A percentile compares a stretch with the other conserved stretches of the same genome.
Conservation (phyloP, 352 stramenopile genomes). For the Phytophthora capsici region DNA sequence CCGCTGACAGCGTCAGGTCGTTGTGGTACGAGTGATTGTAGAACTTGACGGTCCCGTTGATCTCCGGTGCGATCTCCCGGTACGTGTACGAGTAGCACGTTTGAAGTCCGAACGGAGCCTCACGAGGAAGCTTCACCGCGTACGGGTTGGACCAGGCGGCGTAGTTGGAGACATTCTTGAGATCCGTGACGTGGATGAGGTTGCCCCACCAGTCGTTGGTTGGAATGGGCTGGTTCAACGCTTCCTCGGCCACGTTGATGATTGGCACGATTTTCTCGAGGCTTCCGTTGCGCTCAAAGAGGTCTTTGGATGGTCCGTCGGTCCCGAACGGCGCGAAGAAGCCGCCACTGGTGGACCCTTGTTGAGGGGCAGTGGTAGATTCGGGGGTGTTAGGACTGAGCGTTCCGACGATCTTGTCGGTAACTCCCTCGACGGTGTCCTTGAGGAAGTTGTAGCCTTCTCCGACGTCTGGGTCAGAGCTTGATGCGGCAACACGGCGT, state of each 20-base stretch:
- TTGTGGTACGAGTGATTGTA: slow-evolving; percentile 72
- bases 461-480: slow-evolving; percentile 18
- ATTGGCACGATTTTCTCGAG: slow-evolving; percentile 58
- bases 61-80: slow-evolving; percentile 44
- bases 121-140: slow-evolving; percentile 56
- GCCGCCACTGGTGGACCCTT: slow-evolving; percentile 13
- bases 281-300: slow-evolving; percentile 53
- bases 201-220: slow-evolving; percentile 89
- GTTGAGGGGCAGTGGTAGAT: background rate
- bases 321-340: slow-evolving; percentile 54
- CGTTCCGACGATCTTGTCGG: slow-evolving; percentile 21
- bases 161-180: slow-evolving; percentile 52
- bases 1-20: slow-evolving; percentile 68
- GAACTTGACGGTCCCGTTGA: slow-evolving; percentile 61
- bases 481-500: background rate
- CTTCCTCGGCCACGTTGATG: slow-evolving; percentile 62
- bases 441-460: slow-evolving; percentile 27
- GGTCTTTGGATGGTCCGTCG: slow-evolving; percentile 40
- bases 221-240: slow-evolving; percentile 62
- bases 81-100: slow-evolving; percentile 72
- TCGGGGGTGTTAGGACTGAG: slow-evolving; percentile 8
- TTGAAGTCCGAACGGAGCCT: slow-evolving; percentile 58
- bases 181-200: slow-evolving; percentile 60
- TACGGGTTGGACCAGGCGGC: slow-evolving; percentile 76
- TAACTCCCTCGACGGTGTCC: slow-evolving; percentile 10